Base-by-base conservation (phyloP, 768 basidiomycete species). In the Tulasnella sp. region DNA sequence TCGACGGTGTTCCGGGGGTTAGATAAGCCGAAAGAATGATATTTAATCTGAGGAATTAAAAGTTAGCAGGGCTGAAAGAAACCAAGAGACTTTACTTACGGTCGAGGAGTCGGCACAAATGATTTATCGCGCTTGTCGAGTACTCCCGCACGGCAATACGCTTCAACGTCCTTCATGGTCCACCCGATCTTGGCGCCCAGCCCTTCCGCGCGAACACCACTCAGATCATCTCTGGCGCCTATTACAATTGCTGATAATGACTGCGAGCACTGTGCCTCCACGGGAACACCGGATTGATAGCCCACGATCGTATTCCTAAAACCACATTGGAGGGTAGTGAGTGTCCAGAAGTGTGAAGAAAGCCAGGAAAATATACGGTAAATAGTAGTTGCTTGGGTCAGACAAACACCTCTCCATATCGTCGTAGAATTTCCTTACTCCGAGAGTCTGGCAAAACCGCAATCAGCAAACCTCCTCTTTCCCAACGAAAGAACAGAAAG, bases 361-460 rank as follows among this genome's bases (percentile, higher is more conserved):
- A 7, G 34, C 31, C 14, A 60, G 8, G 1, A 58, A 28, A 18
- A 76, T 44, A 3, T 76, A 80, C 79, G 79, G 76, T 8, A 80
- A 40, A 40, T 54, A 80, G 24, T 76, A 58, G 16, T 79, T 75
- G 20, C n/a, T 28, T 7, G 79, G 44, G 28, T 76, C 24, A 14
- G n/a, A 28, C 22, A 60, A 24, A 5, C 64, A 60, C n/a, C 20
- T 44, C 1, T 75, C 79, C n/a, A 80, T 46, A n/a, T 80, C 79
- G 22, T 80, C 69, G 40, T 34, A 80, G 54, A 80, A 80, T 42
- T 80, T 80, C 34, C 79, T 7, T 24, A 80, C 79, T 2, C 75
- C 58, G 16, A 80, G 64, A 14, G 79, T 40, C 79, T 80, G 31
- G 11, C 3, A n/a, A 16, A 2, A 40, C 2, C 24, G 18, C 8